Percentiles rank a stretch among this genome's conserved stretches.
phyloP scores from a whole-genome alignment of 164 flowering plant genomes.

The Dillenia suffruticosa region DNA sequence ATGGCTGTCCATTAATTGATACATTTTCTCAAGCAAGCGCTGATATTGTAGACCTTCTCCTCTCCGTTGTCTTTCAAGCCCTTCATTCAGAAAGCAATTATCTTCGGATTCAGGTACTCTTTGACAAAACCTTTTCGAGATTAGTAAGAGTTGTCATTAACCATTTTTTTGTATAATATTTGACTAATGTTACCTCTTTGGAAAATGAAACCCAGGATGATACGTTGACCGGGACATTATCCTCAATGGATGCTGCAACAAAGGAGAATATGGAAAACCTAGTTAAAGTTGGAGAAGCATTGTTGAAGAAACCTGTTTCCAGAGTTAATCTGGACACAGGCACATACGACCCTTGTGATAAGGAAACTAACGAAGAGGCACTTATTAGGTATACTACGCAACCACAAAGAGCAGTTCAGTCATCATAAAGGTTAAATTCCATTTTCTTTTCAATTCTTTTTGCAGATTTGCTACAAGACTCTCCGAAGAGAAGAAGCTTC shows the following conservation, averaged over 20 bases:
- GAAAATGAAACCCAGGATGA: constrained; percentile 16
- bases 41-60: constrained; percentile 38
- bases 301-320: constrained; percentile 33
- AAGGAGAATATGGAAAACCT: constrained; percentile 31
- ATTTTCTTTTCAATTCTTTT: not conserved
- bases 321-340: constrained; percentile 34
- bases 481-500: constrained; percentile 20
- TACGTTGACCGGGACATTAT: constrained; percentile 14
- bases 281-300: constrained; percentile 23
- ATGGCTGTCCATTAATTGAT: constrained; percentile 27
- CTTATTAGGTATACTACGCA: constrained; percentile 21
- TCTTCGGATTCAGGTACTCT: constrained; percentile 38
- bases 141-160: not conserved
- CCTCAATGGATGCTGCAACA: constrained; percentile 28
- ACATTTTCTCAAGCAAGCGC: constrained; percentile 30
- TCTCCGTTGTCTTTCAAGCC: constrained; percentile 26
- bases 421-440: not conserved
- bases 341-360: constrained; percentile 8
- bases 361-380: constrained; percentile 32
- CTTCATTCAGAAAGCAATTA: constrained; percentile 25
- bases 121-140: not conserved
- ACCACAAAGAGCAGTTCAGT: no score
- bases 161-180: no score
- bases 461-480: constrained; percentile 30
- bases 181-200: no score